Percentiles rank a stretch among this genome's conserved stretches.
These are phyloP conservation scores for Colletotrichum musicola DNA, from an alignment of 2,329 filamentous ascomycete species.

Conservation along the genomic window DNA sequence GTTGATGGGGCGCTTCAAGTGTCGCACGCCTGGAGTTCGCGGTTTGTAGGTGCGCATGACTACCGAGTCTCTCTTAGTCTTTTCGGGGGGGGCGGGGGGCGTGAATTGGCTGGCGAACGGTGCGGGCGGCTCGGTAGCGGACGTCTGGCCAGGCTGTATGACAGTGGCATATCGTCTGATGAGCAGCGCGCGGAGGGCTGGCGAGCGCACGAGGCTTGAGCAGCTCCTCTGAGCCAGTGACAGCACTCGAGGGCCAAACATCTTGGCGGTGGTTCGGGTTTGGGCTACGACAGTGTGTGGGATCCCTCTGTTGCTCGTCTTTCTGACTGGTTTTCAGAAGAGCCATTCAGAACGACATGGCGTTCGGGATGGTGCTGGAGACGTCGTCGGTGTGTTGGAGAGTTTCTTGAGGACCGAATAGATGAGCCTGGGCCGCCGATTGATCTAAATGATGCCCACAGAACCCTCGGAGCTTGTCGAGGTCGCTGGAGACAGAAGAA, in stretches of 20 bases:
- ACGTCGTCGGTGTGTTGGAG: neutral
- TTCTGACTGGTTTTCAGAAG: conserved; percentile 10
- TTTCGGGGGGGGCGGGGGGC: conserved; percentile 42
- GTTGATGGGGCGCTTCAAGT: conserved; percentile 92
- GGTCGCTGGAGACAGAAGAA: neutral
- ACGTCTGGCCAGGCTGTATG: conserved; percentile 16
- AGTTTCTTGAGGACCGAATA: neutral
- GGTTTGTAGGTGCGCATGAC: conserved; percentile 90
- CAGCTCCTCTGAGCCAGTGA: conserved; percentile 22
- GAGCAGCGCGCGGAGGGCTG: conserved; percentile 14
- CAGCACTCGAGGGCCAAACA: conserved; percentile 19
- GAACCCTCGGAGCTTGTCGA: neutral
- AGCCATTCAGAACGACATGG: conserved; percentile 33
- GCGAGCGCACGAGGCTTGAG: conserved; percentile 17
- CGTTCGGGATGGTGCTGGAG: conserved; percentile 3
- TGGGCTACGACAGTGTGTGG: neutral
- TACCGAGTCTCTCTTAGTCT: conserved; percentile 50
- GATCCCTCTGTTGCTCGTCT: conserved; percentile 7
- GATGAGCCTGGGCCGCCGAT: neutral
- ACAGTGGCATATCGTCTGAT: conserved; percentile 33
- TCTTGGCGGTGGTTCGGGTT: neutral
- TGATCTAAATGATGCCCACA: neutral
- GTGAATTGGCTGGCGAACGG: conserved; percentile 40
- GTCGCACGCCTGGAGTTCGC: conserved; percentile 90
- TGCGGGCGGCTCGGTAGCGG: conserved; percentile 37